Percentiles rank a stretch among this genome's conserved stretches.
These are phyloP conservation scores for Blumeria hordei DNA, from an alignment of 2,329 filamentous ascomycete species.

Conservation along the genomic window DNA sequence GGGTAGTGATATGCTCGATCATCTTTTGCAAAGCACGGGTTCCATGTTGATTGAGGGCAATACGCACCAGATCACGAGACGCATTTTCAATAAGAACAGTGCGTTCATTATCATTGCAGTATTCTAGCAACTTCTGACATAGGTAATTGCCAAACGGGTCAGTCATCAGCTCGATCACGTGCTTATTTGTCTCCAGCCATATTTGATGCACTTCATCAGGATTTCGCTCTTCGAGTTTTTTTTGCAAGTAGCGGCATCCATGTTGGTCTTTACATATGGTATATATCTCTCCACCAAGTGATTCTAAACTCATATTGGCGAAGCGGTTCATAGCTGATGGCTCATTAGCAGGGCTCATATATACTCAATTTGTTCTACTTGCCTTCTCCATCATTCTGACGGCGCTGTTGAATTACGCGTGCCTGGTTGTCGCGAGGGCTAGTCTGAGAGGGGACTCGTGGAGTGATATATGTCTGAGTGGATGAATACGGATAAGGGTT, in stretches of 20 bases:
- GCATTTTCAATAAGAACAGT: constrained; percentile 83
- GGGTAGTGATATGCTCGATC: constrained; percentile 87
- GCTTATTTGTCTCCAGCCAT: constrained; percentile 76
- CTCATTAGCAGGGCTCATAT: background rate
- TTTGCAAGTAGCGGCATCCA: constrained; percentile 87
- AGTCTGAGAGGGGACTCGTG: constrained; percentile 5
- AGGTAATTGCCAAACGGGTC: constrained; percentile 98
- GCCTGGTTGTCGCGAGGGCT: constrained; percentile 51
- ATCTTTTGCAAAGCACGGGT: constrained; percentile 96
- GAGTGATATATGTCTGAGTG: background rate
- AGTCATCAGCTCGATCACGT: constrained; percentile 95
- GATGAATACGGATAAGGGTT: constrained; percentile 22
- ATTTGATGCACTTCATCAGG: constrained; percentile 74
- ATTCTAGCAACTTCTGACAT: constrained; percentile 94
- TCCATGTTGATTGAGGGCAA: constrained; percentile 91
- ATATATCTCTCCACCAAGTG: constrained; percentile 64
- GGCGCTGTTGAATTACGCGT: constrained; percentile 51
- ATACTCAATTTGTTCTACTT: constrained; percentile 11
- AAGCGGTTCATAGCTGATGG: constrained; percentile 49
- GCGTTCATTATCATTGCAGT: constrained; percentile 82
- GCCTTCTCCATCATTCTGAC: constrained; percentile 51
- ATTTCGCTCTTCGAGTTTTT: constrained; percentile 81
- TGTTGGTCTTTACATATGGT: constrained; percentile 92
- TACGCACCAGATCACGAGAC: constrained; percentile 64
- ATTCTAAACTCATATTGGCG: constrained; percentile 59